Percentiles rank a stretch among this genome's conserved stretches.
Evolutionary conservation across 2,329 filamentous ascomycete genomes (phyloP).

Genomic region (Talaromyces sp.): DNA sequence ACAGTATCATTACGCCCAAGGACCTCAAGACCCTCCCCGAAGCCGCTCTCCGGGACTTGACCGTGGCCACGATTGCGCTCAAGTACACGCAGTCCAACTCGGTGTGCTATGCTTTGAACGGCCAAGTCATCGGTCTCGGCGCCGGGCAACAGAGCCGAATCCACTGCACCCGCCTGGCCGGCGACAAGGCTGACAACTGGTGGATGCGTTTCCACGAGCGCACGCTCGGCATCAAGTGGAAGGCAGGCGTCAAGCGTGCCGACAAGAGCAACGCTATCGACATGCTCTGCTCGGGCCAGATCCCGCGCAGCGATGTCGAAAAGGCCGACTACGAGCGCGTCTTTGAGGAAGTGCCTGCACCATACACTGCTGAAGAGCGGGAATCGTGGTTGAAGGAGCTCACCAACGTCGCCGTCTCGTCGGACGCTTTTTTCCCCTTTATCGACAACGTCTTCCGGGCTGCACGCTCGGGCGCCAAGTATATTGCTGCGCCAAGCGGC

Average conservation of each 20-base stretch:
- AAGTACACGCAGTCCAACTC: conserved; percentile 99
- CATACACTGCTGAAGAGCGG: conserved; percentile 80
- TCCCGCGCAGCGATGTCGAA: conserved; percentile 70
- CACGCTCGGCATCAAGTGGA: conserved; percentile 86
- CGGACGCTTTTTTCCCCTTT: conserved; percentile 98
- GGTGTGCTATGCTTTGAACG: conserved; percentile 92
- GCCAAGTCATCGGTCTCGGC: conserved; percentile 88
- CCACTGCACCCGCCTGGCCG: conserved; percentile 94
- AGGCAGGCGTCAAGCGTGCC: conserved; percentile 91
- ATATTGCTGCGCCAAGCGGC: conserved; percentile 87
- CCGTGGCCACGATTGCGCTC: conserved; percentile 90
- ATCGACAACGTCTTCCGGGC: conserved; percentile 96
- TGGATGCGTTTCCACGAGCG: conserved; percentile 97
- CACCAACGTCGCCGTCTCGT: conserved; percentile 70
- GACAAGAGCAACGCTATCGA: conserved; percentile 99
- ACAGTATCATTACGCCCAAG: conserved; percentile 80
- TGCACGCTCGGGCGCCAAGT: conserved; percentile 83
- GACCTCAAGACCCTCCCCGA: conserved; percentile 67
- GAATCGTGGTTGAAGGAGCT: conserved; percentile 81
- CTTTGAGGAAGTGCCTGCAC: conserved; percentile 80
- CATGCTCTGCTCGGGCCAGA: conserved; percentile 82
- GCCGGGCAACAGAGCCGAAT: conserved; percentile 97
- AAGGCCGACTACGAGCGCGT: conserved; percentile 78
- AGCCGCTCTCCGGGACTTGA: conserved; percentile 78
- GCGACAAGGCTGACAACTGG: conserved; percentile 99